phyloP scores from a whole-genome alignment of 169 alveolate genomes.

The Plasmodium gaboni region DNA sequence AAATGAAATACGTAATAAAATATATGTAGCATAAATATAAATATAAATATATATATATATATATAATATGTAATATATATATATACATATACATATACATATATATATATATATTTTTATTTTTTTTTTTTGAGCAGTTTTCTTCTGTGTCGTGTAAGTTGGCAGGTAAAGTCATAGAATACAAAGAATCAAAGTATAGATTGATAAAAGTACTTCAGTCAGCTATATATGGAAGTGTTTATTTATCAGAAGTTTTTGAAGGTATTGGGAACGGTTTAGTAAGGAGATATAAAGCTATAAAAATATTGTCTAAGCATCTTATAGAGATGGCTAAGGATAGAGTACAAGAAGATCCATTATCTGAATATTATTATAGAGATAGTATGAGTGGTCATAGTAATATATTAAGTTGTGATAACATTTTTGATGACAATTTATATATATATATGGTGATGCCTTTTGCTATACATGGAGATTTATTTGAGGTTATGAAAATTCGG shows the following conservation, averaged over 20 bases:
- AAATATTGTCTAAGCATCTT: conserved; percentile 56
- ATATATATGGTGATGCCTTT: conserved; percentile 78
- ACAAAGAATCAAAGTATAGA: conserved; percentile 25
- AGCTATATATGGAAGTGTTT: conserved; percentile 65
- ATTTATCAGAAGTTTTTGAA: conserved; percentile 40
- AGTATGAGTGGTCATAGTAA: conserved; percentile 75
- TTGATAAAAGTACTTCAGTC: conserved; percentile 41
- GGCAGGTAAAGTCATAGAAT: conserved; percentile 27
- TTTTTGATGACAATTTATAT: conserved; percentile 51
- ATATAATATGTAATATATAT: neutral
- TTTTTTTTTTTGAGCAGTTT: conserved; percentile 21
- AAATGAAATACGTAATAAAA: conserved; percentile 49
- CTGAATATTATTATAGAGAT: conserved; percentile 61
- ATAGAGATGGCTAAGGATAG: conserved; percentile 56
- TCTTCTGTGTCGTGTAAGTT: conserved; percentile 8
- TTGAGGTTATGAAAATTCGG: conserved; percentile 81
- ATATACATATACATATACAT: neutral
- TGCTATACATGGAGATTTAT: conserved; percentile 81
- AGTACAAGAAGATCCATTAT: conserved; percentile 65
- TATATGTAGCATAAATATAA: neutral
- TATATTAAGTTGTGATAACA: conserved; percentile 42
- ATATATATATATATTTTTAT: neutral
- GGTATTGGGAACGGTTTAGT: neutral
- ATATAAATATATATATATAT: neutral
- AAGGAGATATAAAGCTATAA: conserved; percentile 35